Conservation (phyloP, 73 alveolate species). For the Diophrys sp. region DNA sequence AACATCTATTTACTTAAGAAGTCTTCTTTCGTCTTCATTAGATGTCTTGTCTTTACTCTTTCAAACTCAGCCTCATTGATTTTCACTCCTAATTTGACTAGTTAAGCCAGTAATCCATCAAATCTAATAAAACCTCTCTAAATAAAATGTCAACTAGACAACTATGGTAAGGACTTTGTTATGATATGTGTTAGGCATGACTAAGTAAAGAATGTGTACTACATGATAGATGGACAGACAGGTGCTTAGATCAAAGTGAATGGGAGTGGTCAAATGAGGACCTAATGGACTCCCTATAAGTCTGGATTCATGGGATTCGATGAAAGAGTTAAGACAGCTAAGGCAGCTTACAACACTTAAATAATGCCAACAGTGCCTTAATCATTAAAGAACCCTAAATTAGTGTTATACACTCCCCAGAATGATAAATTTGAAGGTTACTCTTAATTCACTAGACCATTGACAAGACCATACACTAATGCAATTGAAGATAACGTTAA, state of each 20-base stretch:
- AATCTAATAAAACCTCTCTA: no score
- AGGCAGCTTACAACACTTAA: neutral
- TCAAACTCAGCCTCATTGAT: no score
- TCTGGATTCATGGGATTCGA: neutral
- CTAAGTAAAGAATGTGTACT: neutral
- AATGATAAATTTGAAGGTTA: neutral
- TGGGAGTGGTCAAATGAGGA: neutral
- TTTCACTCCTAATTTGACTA: no score
- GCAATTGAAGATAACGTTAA: neutral
- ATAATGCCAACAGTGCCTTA: neutral
- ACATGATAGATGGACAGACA: neutral
- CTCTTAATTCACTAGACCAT: neutral
- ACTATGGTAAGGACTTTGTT: neutral
- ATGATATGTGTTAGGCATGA: no score
- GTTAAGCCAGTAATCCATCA: no score
- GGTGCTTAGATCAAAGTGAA: neutral
- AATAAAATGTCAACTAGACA: no score
- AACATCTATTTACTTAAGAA: no score
- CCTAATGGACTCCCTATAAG: neutral
- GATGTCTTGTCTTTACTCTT: no score
- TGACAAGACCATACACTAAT: neutral
- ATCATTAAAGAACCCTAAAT: neutral
- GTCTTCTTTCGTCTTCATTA: no score
- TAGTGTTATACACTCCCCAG: neutral
- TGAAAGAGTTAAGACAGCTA: neutral